A percentile compares a stretch with the other conserved stretches of the same genome.
phyloP scores from a whole-genome alignment of 139 green algal genomes.

The Trebouxia sp. region DNA sequence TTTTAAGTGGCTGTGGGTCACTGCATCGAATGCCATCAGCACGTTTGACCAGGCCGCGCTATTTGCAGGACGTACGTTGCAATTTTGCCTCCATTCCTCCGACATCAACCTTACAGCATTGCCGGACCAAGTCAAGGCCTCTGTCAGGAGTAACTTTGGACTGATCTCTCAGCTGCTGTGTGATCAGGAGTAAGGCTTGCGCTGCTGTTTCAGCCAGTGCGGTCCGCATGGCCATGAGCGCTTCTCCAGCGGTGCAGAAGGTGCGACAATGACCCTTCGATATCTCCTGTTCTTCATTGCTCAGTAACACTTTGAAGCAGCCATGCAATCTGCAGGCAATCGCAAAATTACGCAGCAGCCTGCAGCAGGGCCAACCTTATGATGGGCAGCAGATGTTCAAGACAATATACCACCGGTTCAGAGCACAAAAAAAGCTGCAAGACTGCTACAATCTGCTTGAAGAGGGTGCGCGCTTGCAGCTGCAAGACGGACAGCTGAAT shows the following conservation, averaged over 20 bases:
- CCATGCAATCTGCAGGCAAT: background rate
- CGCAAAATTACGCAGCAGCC: background rate
- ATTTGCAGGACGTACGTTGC: too few relatives aligned
- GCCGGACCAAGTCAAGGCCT: too few relatives aligned
- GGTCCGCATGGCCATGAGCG: background rate
- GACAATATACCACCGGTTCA: constrained; percentile 6
- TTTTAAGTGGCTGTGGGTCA: background rate
- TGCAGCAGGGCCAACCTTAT: background rate
- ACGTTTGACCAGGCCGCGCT: too few relatives aligned
- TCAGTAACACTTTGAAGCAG: too few relatives aligned
- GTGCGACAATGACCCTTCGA: background rate
- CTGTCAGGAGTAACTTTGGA: too few relatives aligned
- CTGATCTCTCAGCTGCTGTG: too few relatives aligned
- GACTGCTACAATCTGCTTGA: constrained; percentile 20
- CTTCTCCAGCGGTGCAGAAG: constrained; percentile 1
- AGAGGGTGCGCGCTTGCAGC: constrained; percentile 5
- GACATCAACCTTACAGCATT: too few relatives aligned
- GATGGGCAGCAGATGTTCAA: constrained; percentile 29
- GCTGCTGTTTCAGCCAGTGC: background rate
- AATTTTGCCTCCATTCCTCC: too few relatives aligned
- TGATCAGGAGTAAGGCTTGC: too few relatives aligned
- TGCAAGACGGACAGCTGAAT: constrained; percentile 26
- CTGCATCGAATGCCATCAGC: too few relatives aligned
- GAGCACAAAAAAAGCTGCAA: constrained; percentile 27
- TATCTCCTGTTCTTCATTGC: too few relatives aligned